Evolutionary conservation across 2,329 filamentous ascomycete genomes (phyloP), one percentile per base, ranked within the genome.

Genomic region (Knoxdaviesia proteae): DNA sequence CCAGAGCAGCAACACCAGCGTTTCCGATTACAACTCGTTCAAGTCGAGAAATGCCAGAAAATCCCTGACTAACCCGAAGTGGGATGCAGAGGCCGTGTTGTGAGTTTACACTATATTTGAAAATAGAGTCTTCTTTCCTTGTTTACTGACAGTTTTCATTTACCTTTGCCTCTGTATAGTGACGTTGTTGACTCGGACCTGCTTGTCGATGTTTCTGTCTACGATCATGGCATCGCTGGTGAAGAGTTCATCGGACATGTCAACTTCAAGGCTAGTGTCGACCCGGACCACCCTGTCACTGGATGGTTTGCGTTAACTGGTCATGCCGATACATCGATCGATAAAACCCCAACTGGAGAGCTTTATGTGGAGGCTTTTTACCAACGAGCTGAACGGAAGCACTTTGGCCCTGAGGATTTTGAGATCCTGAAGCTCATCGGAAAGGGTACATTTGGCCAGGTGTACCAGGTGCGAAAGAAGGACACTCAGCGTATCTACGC

Each of bases 391-490:
- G 86, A 92, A 48, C 88, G 84, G 65, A 92, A 79, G 58, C 83
- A 90, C 48, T 92, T 88, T 53, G 90, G 90, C 2, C 90, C 90
- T 3, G 84, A 84, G 50, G 90, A 98, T 57, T 98, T 98, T 59
- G 79, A 93, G 52, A 92, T 98, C 42, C 64, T 98, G 47, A 90
- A 93, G 58, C 74, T 98, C 44, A 96, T 98, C 49, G 90, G 90
- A 48, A 96, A 96, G 61, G 90, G 90, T 43, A 98, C 90, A 0
- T 98, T 98, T 56, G 90, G 90, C 1, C 90, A 98, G 58, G 90
- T 98, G 2, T 98, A 96, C 57, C 90, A 98, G 58, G 90, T 98
- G 6, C 80, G 84, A 52, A 98, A 98, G 71, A 90, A 84, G 66
- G 90, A 98, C 57, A 94, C 88, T 0, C 77, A 78, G 53, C 79